Base-by-base conservation (phyloP, 2,329 filamentous ascomycete genomes). In the Bertia moriformis region DNA sequence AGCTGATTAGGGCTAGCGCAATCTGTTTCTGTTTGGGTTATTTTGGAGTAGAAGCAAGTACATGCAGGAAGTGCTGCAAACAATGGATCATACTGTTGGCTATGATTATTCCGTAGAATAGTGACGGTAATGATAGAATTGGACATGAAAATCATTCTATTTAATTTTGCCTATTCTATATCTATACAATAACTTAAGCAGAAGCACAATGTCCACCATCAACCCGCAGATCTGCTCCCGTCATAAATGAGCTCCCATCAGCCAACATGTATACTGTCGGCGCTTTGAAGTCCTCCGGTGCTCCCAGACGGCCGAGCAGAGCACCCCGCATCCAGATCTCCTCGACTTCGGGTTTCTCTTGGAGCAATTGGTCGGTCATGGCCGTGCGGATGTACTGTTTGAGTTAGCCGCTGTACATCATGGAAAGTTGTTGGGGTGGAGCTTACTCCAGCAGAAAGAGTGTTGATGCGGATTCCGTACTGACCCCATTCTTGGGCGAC, bases 401-500 rank as follows among this genome's bases (percentile, higher is more conserved):
- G 4, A 15, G 24, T 5, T 4, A 7, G 14, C 14, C 14, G 7
- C 7, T 14, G 15, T n/a, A n/a, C n/a, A n/a, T n/a, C n/a, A n/a
- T n/a, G n/a, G n/a, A n/a, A n/a, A 22, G 22, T n/a, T 27, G 7
- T 27, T n/a, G n/a, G n/a, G n/a, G n/a, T n/a, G n/a, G n/a, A n/a
- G n/a, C 55, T 43, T 55, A 62, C 59, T 2, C 77, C 76, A 0
- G 77, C 75, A 36, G 72, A 78, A 36, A 82, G 61, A 1, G 72
- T 78, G 53, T 81, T 82, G 43, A 82, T 69, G 5, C 77, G 64
- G 40, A 82, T 80, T 18, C 69, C 71, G 51, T 74, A 61, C 41
- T 65, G 56, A 15, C 72, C 74, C 73, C 73, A 78, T 58, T 78
- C 74, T 15, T 69, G 59, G 4, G 74, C 73, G 3, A 78, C 59